Evolutionary conservation across 2,329 filamentous ascomycete species (phyloP).

Genomic region (Thielaviopsis euricoi): DNA sequence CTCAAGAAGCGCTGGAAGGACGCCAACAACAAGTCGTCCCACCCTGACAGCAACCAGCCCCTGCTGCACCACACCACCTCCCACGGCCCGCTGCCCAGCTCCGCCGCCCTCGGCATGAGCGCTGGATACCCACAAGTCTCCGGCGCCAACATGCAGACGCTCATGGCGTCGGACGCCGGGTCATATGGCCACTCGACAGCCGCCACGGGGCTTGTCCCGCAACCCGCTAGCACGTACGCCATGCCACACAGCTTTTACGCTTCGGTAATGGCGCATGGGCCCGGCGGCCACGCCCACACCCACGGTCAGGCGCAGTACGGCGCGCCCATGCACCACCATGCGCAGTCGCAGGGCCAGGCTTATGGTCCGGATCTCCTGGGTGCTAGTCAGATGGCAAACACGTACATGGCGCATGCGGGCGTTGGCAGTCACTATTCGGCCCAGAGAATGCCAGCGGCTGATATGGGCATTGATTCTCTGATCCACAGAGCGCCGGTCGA

Average conservation of each 20-base stretch:
- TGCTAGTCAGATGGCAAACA: not conserved
- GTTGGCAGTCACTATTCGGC: constrained; percentile 16
- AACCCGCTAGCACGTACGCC: constrained; percentile 1
- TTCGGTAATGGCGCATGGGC: not conserved
- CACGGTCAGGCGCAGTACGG: not conserved
- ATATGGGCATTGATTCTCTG: constrained; percentile 45
- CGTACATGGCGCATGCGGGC: constrained; percentile 15
- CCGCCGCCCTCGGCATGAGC: not conserved
- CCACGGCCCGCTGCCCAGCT: not conserved
- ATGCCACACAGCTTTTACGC: not conserved
- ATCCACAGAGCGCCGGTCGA: constrained; percentile 28
- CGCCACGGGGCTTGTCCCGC: not conserved
- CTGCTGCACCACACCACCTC: not conserved
- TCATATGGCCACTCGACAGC: not conserved
- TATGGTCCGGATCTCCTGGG: not conserved
- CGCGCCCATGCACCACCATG: not conserved
- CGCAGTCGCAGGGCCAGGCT: not conserved
- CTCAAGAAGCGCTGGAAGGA: constrained; percentile 10
- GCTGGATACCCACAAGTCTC: constrained; percentile 15
- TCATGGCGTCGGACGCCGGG: constrained; percentile 1
- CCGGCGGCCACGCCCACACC: not conserved
- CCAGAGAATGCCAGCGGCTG: constrained; percentile 29
- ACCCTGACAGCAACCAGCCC: not conserved
- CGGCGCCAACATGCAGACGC: constrained; percentile 13
- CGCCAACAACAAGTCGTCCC: not conserved